Evolutionary conservation across 805 yeast genomes (phyloP), one percentile per base, ranked within the genome.

Genomic region (Deakozyma indianensis): DNA sequence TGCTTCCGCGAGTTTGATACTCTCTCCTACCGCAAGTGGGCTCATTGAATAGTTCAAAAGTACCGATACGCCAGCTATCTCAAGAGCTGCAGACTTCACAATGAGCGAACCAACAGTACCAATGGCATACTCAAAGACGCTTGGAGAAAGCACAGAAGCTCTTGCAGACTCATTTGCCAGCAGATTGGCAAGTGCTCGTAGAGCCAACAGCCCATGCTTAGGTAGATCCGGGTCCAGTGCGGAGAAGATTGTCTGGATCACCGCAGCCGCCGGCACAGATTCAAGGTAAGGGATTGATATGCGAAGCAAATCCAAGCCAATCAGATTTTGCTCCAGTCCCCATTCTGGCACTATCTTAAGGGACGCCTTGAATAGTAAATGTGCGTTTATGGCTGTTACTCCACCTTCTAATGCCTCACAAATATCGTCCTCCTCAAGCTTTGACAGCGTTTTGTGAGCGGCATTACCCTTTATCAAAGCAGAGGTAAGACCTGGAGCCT

Each of bases 251-350:
- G 56, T 47, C 23, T 55, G 50, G 5, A 53, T 24, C 20, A 56
- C 43, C 2, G 52, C 53, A 20, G 56, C 58, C 2, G 62, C 51
- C 7, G 75, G 63, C 22, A 66, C 70, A 1, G 56, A 51, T 1
- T 67, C 65, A 2, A 75, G 57, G 11, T 63, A 55, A 1, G 68
- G 55, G 2, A 75, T 66, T 1, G 73, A 65, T n/a, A 73, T 54
- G 41, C 88, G 68, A 41, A 80, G 53, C 3, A 79, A 58, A 57
- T 82, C 90, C 54, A 71, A 71, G 0, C 80, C 83, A 1, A 80
- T 71, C 2, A 76, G 64, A 46, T 70, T 71, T 20, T 69, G 66
- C 0, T 53, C 52, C 7, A 56, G 55, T n/a, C 61, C 62, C 85
- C 85, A 79, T 1, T 57, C 48, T 9, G 58, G 51, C 32, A 69